Conservation (phyloP, 2,329 filamentous ascomycete genomes). For the Dactylellina parvicollis region DNA sequence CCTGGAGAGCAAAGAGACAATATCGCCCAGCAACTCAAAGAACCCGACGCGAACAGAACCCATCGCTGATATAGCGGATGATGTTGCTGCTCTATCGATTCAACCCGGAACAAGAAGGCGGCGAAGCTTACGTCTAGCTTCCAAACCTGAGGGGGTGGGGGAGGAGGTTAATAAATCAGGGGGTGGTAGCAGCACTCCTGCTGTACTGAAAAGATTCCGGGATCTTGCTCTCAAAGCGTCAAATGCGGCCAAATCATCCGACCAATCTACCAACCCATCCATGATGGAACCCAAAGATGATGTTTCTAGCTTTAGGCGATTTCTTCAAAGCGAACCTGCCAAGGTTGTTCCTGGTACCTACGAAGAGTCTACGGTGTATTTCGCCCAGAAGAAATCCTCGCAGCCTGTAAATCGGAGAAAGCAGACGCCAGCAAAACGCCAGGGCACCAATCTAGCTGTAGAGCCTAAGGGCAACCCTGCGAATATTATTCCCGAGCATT, state of each 20-base stretch:
- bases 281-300: slow-evolving; percentile 9
- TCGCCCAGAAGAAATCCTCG: slow-evolving; percentile 14
- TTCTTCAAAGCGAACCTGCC: slow-evolving; percentile 36
- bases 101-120: slow-evolving; percentile 24
- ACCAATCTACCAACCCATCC: background rate
- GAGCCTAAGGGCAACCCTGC: slow-evolving; percentile 12
- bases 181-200: background rate
- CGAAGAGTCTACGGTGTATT: slow-evolving; percentile 45
- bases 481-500: slow-evolving; percentile 47
- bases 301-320: slow-evolving; percentile 41
- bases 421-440: slow-evolving; percentile 24
- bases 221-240: slow-evolving; percentile 33
- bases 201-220: slow-evolving; percentile 36
- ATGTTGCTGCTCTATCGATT: slow-evolving; percentile 24
- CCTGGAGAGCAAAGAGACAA: no score
- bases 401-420: slow-evolving; percentile 12
- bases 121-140: slow-evolving; percentile 26
- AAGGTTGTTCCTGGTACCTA: slow-evolving; percentile 48
- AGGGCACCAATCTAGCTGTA: background rate
- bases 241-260: background rate
- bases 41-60: background rate
- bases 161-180: background rate
- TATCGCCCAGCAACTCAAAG: background rate
- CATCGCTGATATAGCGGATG: slow-evolving; percentile 11
- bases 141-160: slow-evolving; percentile 11